Evolutionary conservation across 2,329 filamentous ascomycete genomes (phyloP).

Genomic region (Fusarium clavum): DNA sequence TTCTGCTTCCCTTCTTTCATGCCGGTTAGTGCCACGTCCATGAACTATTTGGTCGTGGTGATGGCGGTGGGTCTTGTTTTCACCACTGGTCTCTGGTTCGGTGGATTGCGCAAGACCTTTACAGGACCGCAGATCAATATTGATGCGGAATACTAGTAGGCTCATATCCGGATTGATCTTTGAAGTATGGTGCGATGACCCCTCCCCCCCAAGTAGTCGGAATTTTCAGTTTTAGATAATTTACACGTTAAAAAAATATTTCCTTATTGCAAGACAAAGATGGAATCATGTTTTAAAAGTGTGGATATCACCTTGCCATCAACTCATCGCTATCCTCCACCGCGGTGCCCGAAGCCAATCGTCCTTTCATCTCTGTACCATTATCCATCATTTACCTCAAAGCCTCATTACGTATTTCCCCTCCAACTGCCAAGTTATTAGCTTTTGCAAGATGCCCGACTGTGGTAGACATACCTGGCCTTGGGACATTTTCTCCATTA

Average conservation of each 20-base stretch:
- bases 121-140: constrained; percentile 32
- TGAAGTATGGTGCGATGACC: too few species aligned
- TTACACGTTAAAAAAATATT: too few species aligned
- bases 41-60: constrained; percentile 45
- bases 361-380: not conserved
- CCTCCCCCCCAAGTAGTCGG: too few species aligned
- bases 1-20: constrained; percentile 43
- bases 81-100: constrained; percentile 34
- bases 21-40: constrained; percentile 34
- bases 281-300: too few species aligned
- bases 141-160: not conserved
- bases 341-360: too few species aligned
- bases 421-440: constrained; percentile 2
- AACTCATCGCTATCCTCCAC: not conserved
- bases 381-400: not conserved
- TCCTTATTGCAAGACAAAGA: too few species aligned
- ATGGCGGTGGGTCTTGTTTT: constrained; percentile 40
- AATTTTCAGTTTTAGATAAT: too few species aligned
- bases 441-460: rapidly evolving
- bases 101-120: constrained; percentile 37
- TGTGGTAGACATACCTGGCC: constrained; percentile 19
- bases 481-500: constrained; percentile 33
- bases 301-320: too few species aligned
- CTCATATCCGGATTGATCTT: rapidly evolving
- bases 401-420: constrained; percentile 37